phyloP scores from a whole-genome alignment of 2,329 filamentous ascomycete species.

The Aspergillus aculeatus region DNA sequence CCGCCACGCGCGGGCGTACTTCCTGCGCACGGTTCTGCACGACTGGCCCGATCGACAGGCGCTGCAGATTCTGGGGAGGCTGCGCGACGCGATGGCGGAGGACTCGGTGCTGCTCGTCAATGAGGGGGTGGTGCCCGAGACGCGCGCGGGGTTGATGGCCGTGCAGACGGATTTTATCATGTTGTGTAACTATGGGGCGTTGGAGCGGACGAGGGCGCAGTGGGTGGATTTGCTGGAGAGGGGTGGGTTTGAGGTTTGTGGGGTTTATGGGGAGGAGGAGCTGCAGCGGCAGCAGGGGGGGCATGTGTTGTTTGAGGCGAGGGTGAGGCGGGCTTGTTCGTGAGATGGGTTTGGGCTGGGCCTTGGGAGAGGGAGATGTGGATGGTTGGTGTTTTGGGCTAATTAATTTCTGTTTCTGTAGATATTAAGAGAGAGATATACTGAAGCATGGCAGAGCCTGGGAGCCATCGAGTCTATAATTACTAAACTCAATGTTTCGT shows the following conservation, averaged over 20 bases:
- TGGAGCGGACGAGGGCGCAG: slow-evolving; percentile 14
- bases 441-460: too few species aligned
- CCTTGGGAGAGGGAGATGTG: too few species aligned
- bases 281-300: not conserved
- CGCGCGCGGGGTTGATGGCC: not conserved
- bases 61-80: slow-evolving; percentile 1
- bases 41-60: slow-evolving; percentile 30
- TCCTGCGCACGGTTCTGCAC: slow-evolving; percentile 33
- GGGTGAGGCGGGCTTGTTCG: not conserved
- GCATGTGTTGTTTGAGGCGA: not conserved
- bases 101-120: slow-evolving; percentile 18
- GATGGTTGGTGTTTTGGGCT: too few species aligned
- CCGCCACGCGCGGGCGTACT: slow-evolving; percentile 39
- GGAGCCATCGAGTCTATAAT: too few species aligned
- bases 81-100: slow-evolving; percentile 17
- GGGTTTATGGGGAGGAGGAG: not conserved
- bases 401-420: too few species aligned
- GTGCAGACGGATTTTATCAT: slow-evolving; percentile 15
- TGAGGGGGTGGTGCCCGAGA: slow-evolving; percentile 15
- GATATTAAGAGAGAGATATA: too few species aligned
- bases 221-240: not conserved
- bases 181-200: slow-evolving; percentile 17
- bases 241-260: not conserved
- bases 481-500: too few species aligned
- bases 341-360: too few species aligned